Evolutionary conservation across 352 stramenopile species (phyloP).

Genomic region (Pythium scleroteichum): DNA sequence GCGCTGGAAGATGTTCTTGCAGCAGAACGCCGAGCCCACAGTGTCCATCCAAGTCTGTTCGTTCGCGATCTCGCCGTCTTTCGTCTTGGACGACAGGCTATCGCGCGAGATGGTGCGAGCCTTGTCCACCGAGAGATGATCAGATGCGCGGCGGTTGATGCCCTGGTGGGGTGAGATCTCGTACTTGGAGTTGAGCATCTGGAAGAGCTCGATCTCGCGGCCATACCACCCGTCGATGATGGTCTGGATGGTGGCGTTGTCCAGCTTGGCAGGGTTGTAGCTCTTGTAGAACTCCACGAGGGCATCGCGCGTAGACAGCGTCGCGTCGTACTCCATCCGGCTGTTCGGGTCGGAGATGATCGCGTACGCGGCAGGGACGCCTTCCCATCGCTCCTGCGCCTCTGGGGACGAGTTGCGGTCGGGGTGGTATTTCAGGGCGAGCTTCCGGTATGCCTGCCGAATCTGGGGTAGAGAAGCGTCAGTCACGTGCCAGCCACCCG

Average conservation of each 20-base stretch:
- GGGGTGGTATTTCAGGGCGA: conserved; percentile 86
- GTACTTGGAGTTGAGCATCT: conserved; percentile 88
- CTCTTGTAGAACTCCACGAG: conserved; percentile 81
- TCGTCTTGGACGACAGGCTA: conserved; percentile 52
- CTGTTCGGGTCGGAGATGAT: conserved; percentile 82
- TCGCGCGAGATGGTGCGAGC: conserved; percentile 61
- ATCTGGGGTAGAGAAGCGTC: conserved; percentile 58
- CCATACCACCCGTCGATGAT: conserved; percentile 88
- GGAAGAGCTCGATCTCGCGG: conserved; percentile 82
- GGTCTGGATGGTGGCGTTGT: conserved; percentile 83
- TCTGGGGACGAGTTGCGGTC: conserved; percentile 90
- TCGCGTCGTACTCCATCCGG: conserved; percentile 75
- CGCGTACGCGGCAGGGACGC: conserved; percentile 71
- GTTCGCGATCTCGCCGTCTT: conserved; percentile 49
- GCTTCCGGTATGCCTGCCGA: conserved; percentile 89
- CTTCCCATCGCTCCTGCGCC: conserved; percentile 72
- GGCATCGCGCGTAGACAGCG: conserved; percentile 70
- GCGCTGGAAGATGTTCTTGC: conserved; percentile 54
- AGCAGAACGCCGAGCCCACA: conserved; percentile 70
- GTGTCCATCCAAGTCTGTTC: conserved; percentile 57
- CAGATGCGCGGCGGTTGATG: conserved; percentile 50
- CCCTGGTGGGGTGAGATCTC: conserved; percentile 80
- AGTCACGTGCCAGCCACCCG: too few relatives aligned
- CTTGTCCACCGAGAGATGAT: conserved; percentile 53
- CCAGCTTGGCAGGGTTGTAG: conserved; percentile 84